A percentile compares a stretch with the other conserved stretches of the same genome.
Conservation (phyloP, 2,329 filamentous ascomycete species). For the Pseudogymnoascus sp. region DNA sequence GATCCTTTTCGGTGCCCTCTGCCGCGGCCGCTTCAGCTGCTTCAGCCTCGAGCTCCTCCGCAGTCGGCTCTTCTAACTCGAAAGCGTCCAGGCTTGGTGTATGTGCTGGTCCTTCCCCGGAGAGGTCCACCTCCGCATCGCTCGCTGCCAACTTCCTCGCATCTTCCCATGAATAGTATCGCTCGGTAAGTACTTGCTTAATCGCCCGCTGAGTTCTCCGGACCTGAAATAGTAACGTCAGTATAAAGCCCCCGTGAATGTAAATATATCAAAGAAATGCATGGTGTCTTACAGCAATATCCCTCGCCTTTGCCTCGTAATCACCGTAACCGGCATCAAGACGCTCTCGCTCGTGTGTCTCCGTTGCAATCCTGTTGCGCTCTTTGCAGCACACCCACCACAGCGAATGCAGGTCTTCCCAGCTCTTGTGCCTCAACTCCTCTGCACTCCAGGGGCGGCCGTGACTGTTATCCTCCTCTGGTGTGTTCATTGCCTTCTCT, state of each 20-base stretch:
- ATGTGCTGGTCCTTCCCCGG: conserved; percentile 25
- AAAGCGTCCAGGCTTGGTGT: conserved; percentile 19
- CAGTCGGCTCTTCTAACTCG: conserved; percentile 16
- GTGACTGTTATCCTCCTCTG: conserved; percentile 61
- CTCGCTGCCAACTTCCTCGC: conserved; percentile 56
- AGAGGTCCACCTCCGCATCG: conserved; percentile 56
- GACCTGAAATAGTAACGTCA: conserved; percentile 45
- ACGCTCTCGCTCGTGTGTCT: conserved; percentile 58
- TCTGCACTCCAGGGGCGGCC: conserved; percentile 77
- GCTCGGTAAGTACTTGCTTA: conserved; percentile 76
- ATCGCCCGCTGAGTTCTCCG: conserved; percentile 71
- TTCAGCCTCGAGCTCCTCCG: conserved; percentile 13
- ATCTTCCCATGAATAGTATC: conserved; percentile 82
- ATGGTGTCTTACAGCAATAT: conserved; percentile 51
- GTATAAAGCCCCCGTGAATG: conserved; percentile 5
- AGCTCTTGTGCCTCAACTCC: conserved; percentile 82
- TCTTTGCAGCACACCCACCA: conserved; percentile 96
- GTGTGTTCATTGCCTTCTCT: conserved; percentile 60
- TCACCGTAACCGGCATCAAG: conserved; percentile 67
- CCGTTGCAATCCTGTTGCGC: conserved; percentile 80
- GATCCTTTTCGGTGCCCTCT: not conserved
- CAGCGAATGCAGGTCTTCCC: conserved; percentile 83
- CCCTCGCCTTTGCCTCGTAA: conserved; percentile 54
- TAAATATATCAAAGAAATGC: conserved; percentile 14
- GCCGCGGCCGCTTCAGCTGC: not conserved